Conservation (phyloP, 768 basidiomycete species). For the Boletus huronensis region DNA sequence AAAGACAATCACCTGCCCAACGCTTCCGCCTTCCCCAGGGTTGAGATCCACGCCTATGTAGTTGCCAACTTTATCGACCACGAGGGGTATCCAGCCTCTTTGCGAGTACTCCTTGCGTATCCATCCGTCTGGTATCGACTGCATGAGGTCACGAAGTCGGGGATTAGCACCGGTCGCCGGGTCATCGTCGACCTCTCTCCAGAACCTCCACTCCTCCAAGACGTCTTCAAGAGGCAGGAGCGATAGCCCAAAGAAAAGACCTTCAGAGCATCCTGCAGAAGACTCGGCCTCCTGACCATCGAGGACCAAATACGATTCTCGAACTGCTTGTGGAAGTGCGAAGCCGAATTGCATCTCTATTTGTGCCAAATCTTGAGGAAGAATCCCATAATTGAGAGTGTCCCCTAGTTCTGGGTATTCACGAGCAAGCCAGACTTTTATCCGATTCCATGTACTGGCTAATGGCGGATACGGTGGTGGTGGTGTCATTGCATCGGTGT, state of each 20-base stretch:
- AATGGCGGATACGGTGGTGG: constrained; percentile 67
- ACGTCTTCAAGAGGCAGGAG: constrained; percentile 91
- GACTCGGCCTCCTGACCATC: constrained; percentile 96
- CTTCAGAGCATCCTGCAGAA: constrained; percentile 81
- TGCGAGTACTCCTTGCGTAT: constrained; percentile 87
- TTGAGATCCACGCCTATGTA: constrained; percentile 95
- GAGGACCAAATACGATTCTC: constrained; percentile 83
- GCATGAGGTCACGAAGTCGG: constrained; percentile 71
- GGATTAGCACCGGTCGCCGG: constrained; percentile 80
- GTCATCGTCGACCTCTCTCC: constrained; percentile 91
- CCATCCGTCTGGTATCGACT: constrained; percentile 86
- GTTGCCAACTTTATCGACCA: constrained; percentile 92
- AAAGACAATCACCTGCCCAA: constrained; percentile 96
- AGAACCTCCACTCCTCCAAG: constrained; percentile 93
- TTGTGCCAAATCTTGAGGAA: constrained; percentile 72
- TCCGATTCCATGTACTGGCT: constrained; percentile 77
- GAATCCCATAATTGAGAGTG: constrained; percentile 90
- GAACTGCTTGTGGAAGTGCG: constrained; percentile 77
- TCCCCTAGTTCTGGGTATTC: constrained; percentile 95
- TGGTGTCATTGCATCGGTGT: constrained; percentile 38
- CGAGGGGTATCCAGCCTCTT: constrained; percentile 94
- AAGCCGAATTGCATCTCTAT: constrained; percentile 85
- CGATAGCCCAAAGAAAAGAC: constrained; percentile 94
- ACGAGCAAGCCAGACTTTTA: constrained; percentile 74
- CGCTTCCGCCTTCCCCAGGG: constrained; percentile 68